Base-by-base conservation (phyloP, 2,329 filamentous ascomycete species). In the Pseudogymnoascus sp. region DNA sequence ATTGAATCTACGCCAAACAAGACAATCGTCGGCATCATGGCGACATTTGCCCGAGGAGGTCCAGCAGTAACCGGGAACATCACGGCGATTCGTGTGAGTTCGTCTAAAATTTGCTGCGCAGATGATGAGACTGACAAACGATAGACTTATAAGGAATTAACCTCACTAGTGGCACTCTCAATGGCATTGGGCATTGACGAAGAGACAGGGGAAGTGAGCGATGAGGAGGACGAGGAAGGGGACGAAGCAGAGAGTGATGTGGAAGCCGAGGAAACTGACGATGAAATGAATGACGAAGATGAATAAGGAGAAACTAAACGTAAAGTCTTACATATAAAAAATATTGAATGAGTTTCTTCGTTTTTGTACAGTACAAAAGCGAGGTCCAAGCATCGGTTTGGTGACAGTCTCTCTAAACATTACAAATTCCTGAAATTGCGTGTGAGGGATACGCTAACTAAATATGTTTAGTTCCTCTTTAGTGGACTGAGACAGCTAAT, bases 21-120 rank as follows among this genome's bases (percentile, higher is more conserved):
- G 40, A 61, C 31, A 8, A 35, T 63, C 7, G 39, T 63, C 13
- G 62, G 62, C 10, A 18, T 63, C 9, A 42, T 62, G 6, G 48
- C 59, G 31, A 59, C 60, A 58, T 63, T 63, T 29, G 18, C 48
- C 21, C 21, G 21, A 3, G 21, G n/a, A 40, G 3, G 27, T 15
- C 25, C 21, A 13, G 15, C 39, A 8, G 21, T 1, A 6, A 42
- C 35, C 10, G 9, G 13, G 33, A 33, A 33, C 12, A 33, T 25
- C 12, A 58, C 27, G n/a, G 36, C 13, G 1, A 29, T 35, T 33
- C 58, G 29, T 40, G 62, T 63, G 15, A 61, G 62, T 15, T 21
- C 7, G 15, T 21, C 5, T 3, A 12, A 59, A 10, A 15, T 29
- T 21, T 35, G 29, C n/a, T 25, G 10, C 3, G 3, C 18, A 33